Evolutionary conservation across 768 basidiomycete species (phyloP).

Genomic region (Brasilioporus rufonigricans): DNA sequence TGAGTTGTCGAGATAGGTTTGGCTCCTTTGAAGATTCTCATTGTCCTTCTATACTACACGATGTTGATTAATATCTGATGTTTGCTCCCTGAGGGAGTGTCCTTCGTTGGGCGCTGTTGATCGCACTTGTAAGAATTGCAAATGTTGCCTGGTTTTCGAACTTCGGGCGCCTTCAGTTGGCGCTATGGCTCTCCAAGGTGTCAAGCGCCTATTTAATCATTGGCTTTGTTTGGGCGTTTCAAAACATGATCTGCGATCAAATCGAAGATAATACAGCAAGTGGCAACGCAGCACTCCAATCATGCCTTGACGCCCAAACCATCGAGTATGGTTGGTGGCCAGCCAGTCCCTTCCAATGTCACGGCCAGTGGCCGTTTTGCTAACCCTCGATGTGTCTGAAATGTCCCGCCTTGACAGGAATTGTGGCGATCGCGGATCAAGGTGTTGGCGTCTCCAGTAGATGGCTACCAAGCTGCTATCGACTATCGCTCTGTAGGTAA

Average conservation of each 20-base stretch:
- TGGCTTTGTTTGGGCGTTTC: neutral
- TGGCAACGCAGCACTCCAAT: neutral
- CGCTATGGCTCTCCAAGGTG: conserved; percentile 1
- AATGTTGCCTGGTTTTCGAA: neutral
- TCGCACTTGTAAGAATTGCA: neutral
- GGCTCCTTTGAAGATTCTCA: neutral
- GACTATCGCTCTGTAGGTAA: neutral
- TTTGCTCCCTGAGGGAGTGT: too few relatives aligned
- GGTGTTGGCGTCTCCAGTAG: too few relatives aligned
- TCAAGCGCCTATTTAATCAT: neutral
- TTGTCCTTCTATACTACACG: neutral
- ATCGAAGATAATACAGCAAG: conserved; percentile 9
- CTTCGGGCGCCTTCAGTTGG: neutral
- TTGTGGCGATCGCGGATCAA: too few relatives aligned
- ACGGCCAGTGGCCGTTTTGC: neutral
- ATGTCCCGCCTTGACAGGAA: too few relatives aligned
- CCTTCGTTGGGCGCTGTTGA: neutral
- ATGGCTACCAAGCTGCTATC: neutral
- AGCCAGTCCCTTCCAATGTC: neutral
- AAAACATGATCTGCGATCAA: neutral
- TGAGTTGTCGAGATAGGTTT: conserved; percentile 4
- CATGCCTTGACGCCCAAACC: neutral
- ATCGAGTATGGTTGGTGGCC: neutral
- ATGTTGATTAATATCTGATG: neutral
- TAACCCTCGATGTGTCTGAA: neutral